Evolutionary conservation across 805 yeast species (phyloP), one percentile per base, ranked within the genome.

Genomic region (Saccharomycopsis sp.): DNA sequence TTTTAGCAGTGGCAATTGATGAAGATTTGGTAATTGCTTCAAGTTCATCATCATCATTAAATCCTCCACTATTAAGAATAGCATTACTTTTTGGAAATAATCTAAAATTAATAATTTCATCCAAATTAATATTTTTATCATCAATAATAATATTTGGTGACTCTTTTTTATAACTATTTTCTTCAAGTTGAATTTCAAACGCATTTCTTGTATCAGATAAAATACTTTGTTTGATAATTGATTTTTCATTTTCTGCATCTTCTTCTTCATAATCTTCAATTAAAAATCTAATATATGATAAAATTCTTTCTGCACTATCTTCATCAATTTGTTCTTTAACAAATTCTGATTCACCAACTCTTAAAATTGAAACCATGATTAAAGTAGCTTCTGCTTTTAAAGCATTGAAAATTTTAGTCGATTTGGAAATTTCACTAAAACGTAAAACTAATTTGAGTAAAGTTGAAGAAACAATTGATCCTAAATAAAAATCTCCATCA

Each of bases 321-420:
- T 92, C 98, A 56, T 92, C 96, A 48, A 89, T 87, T 52, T 75
- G 74, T 56, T 79, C 77, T 47, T 75, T 69, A 19, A 75, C 89
- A 42, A 70, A 65, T 14, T 70, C 60, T 10, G 92, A 73, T 51
- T 85, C 83, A 36, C 95, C 95, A 31, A 76, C 89, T 56, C 98
- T 75, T 46, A 92, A 67, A 37, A 89, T 79, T 27, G 96, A 85
- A 40, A 94, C 95, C 77, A 94, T 72, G 45, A 86, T 81, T 53
- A 92, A 72, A 67, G 89, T 70, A 13, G 96, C 96, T 64, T 92
- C 98, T 18, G 97, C 97, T 53, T 81, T 84, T 54, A 86, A 70
- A 12, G 94, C 94, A 60, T 92, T 89, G 49, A 78, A 58, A 44
- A 75, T 64, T 28, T 75, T 66, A n/a, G 63, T 63, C 44, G 76